Evolutionary conservation across 75 land plant genomes (phyloP), one percentile per base, ranked within the genome.

Genomic region (Pinus taeda): DNA sequence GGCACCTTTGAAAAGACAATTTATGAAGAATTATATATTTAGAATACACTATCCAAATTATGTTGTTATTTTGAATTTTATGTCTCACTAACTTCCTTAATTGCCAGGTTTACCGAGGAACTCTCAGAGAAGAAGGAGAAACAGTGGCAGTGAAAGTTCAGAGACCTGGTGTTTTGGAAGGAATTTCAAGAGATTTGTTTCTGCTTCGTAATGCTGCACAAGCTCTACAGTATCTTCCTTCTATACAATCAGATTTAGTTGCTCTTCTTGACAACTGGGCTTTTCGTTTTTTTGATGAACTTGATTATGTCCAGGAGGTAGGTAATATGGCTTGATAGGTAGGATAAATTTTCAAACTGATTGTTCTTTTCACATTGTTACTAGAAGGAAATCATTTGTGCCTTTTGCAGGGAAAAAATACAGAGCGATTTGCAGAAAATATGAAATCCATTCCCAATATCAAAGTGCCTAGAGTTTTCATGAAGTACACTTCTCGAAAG

Each of bases 191-290:
- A 33, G 88, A 86, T 73, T 74, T 86, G 30, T 86, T 76, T 73
- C 53, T 86, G 36, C 76, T 86, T 57, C 73, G 88, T 21, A 75
- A 60, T 30, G 85, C 74, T 62, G 80, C 81, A 33, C 57, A 60
- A 45, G 65, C 75, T 21, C 59, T 78, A 55, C 80, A 83, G 59
- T 36, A 63, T 66, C 53, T 83, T 57, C 82, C 82, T 29, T 65
- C 55, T 77, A 59, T 86, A 17, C 74, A 85, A 37, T 76, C 86
- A 20, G 60, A 86, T 79, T 75, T 86, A 72, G 86, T 86, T 77
- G 88, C 81, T 13, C 88, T 86, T 77, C 86, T 86, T 36, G 88
- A 86, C 63, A 83, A 76, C 58, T 83, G 86, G 88, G 88, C 88
- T 59, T 73, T 83, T 57, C 88, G 82, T 30, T 86, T 86, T 74